Evolutionary conservation across 2,329 filamentous ascomycete species (phyloP).

Genomic region (Daldinia eschscholtzii): DNA sequence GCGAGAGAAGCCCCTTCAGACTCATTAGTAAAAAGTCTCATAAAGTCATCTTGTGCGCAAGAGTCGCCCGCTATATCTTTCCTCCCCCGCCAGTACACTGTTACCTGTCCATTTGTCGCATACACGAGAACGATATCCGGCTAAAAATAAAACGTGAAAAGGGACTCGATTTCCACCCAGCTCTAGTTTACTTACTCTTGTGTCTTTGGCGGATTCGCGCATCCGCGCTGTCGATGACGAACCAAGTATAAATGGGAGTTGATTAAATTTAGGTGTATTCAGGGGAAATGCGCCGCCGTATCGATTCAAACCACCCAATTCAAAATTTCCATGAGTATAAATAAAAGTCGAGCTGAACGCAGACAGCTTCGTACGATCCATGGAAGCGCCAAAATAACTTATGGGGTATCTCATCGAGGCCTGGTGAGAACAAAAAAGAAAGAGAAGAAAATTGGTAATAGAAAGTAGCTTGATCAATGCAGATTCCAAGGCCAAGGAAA

Average conservation of each 20-base stretch:
- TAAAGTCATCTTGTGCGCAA: slow-evolving; percentile 33
- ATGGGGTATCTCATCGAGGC: slow-evolving; percentile 42
- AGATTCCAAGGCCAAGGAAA: slow-evolving; percentile 38
- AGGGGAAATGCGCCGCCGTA: slow-evolving; percentile 15
- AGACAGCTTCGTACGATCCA: slow-evolving; percentile 22
- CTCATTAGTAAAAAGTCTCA: slow-evolving; percentile 26
- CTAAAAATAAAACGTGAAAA: slow-evolving; percentile 20
- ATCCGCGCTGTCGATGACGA: neutral
- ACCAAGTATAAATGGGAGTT: slow-evolving; percentile 7
- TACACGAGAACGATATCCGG: slow-evolving; percentile 18
- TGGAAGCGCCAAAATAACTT: slow-evolving; percentile 26
- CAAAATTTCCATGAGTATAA: slow-evolving; percentile 27
- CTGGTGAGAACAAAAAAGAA: slow-evolving; percentile 23
- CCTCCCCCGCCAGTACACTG: slow-evolving; percentile 19
- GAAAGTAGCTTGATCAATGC: slow-evolving; percentile 10
- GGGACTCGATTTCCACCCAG: slow-evolving; percentile 19
- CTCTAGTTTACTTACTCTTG: slow-evolving; percentile 6
- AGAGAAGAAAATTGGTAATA: neutral
- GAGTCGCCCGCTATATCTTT: slow-evolving; percentile 20
- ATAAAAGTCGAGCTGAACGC: slow-evolving; percentile 24
- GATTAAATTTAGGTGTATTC: slow-evolving; percentile 30
- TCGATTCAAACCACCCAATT: slow-evolving; percentile 15
- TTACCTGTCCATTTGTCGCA: slow-evolving; percentile 22
- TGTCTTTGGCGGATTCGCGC: neutral
- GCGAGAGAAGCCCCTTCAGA: slow-evolving; percentile 19